These are phyloP conservation scores for Endotrypanum monterogeii DNA, from an alignment of 208 protist species.

Conservation along the genomic window DNA sequence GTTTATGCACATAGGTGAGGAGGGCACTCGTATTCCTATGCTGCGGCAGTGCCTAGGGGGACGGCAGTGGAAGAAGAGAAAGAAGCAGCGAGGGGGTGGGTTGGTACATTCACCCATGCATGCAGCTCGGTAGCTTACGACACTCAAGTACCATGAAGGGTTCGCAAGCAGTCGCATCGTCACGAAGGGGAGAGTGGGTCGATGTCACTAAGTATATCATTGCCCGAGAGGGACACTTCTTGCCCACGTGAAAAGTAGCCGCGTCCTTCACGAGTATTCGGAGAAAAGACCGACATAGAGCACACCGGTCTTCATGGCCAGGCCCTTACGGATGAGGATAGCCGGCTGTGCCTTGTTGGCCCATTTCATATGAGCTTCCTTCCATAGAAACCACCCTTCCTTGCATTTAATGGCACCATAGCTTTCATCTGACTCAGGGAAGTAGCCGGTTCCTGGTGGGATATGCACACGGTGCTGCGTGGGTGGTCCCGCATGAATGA, in stretches of 20 bases:
- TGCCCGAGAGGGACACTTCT: background rate
- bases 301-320: constrained; percentile 83
- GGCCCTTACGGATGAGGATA: constrained; percentile 72
- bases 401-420: constrained; percentile 77
- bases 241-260: background rate
- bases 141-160: too few relatives aligned
- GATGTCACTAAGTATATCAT: background rate
- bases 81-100: too few relatives aligned
- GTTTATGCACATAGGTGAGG: too few relatives aligned
- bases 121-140: too few relatives aligned
- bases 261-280: constrained; percentile 33
- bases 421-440: constrained; percentile 50
- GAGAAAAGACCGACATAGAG: constrained; percentile 79
- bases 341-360: constrained; percentile 55
- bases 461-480: constrained; percentile 36
- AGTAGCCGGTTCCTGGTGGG: constrained; percentile 80
- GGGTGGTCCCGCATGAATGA: constrained; percentile 39
- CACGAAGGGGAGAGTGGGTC: too few relatives aligned
- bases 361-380: constrained; percentile 62
- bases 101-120: too few relatives aligned
- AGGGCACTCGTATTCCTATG: too few relatives aligned
- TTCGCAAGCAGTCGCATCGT: too few relatives aligned
- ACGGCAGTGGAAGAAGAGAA: too few relatives aligned
- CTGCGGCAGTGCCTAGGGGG: too few relatives aligned
- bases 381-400: constrained; percentile 83